Conservation (phyloP, 2,329 filamentous ascomycete genomes). For the Colletotrichum eleusines region DNA sequence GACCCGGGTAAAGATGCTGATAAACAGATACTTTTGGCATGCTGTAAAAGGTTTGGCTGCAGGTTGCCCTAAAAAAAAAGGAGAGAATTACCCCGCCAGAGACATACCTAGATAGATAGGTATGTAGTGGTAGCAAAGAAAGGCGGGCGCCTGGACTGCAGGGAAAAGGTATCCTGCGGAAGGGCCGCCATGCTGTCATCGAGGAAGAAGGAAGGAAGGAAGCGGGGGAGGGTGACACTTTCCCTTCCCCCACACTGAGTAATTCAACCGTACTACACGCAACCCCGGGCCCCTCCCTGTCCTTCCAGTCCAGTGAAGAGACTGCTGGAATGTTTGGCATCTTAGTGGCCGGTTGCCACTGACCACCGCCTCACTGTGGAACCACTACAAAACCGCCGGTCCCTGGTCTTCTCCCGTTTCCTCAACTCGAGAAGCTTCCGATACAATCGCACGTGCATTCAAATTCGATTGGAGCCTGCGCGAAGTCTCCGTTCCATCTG, state of each 20-base stretch:
- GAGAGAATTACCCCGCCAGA: conserved; percentile 30
- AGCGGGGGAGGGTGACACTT: conserved; percentile 31
- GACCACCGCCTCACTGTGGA: background rate
- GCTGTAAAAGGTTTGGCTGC: background rate
- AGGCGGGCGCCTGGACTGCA: background rate
- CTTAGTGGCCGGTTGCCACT: background rate
- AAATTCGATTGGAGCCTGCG: background rate
- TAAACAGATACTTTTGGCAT: background rate
- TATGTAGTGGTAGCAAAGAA: conserved; percentile 8
- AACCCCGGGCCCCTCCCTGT: conserved; percentile 34
- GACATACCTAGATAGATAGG: no score
- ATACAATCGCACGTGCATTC: background rate
- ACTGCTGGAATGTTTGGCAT: background rate
- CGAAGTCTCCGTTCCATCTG: background rate
- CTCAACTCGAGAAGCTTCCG: conserved; percentile 3
- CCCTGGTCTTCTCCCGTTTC: background rate
- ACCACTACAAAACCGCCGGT: background rate
- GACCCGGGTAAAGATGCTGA: conserved; percentile 9
- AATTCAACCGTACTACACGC: conserved; percentile 10
- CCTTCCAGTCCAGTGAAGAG: conserved; percentile 8
- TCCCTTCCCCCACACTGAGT: conserved; percentile 30
- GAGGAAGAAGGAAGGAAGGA: conserved; percentile 10
- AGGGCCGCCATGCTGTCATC: conserved; percentile 1
- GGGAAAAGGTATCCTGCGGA: conserved; percentile 18
- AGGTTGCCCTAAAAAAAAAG: background rate